phyloP scores from a whole-genome alignment of 805 yeast genomes.

The Candida dajiaensis region DNA sequence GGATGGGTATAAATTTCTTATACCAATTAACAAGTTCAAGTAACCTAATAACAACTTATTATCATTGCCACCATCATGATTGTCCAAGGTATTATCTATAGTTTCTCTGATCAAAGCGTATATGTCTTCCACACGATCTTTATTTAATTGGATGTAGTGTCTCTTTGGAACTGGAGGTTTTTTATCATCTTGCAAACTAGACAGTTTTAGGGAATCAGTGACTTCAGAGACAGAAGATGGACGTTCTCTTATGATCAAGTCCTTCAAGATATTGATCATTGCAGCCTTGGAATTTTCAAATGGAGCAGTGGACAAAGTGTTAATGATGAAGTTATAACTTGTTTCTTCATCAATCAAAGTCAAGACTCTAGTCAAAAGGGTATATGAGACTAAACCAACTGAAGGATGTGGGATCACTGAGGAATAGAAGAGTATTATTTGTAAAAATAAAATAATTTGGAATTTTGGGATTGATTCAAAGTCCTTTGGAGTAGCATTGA shows the following conservation, averaged over 20 bases:
- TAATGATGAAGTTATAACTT: constrained; percentile 55
- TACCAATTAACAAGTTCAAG: constrained; percentile 45
- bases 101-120: constrained; percentile 35
- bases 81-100: constrained; percentile 26
- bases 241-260: constrained; percentile 41
- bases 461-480: constrained; percentile 25
- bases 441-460: constrained; percentile 34
- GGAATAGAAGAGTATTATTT: constrained; percentile 33
- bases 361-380: constrained; percentile 59
- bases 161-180: constrained; percentile 37
- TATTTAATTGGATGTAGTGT: constrained; percentile 37
- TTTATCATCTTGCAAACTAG: constrained; percentile 1
- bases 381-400: constrained; percentile 40
- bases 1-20: constrained; percentile 28
- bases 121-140: constrained; percentile 37
- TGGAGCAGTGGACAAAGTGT: constrained; percentile 63
- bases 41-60: constrained; percentile 47
- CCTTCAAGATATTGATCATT: constrained; percentile 63
- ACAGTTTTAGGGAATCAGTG: constrained; percentile 5
- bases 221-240: constrained; percentile 8
- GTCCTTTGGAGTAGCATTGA: constrained; percentile 16
- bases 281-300: constrained; percentile 54
- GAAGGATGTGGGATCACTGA: constrained; percentile 32
- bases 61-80: constrained; percentile 19
- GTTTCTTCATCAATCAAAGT: constrained; percentile 49